Evolutionary conservation across 495 filamentous ascomycete genomes (phyloP).

Genomic region (Hyphodiscus hymeniophilus): DNA sequence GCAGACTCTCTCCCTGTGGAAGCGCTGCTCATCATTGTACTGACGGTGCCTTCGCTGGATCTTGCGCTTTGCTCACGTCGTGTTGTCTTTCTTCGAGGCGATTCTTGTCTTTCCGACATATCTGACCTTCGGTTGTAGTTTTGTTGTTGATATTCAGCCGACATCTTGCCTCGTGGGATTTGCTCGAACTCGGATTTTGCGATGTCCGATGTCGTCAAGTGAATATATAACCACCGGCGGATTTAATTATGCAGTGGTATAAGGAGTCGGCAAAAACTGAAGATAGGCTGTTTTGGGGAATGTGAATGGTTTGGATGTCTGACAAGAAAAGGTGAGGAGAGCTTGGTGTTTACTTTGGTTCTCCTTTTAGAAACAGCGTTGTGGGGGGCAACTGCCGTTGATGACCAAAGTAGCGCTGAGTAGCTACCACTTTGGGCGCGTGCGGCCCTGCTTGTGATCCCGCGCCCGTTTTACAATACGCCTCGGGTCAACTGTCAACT

Average conservation of each 20-base stretch:
- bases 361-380: too few relatives aligned
- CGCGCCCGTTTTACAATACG: too few relatives aligned
- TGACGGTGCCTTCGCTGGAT: conserved; percentile 35
- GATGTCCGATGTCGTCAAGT: background rate
- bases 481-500: too few relatives aligned
- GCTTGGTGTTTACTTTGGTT: too few relatives aligned
- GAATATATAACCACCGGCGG: background rate
- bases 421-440: too few relatives aligned
- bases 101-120: conserved; percentile 35
- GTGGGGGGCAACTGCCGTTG: background rate
- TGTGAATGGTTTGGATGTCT: conserved; percentile 2
- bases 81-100: conserved; percentile 41
- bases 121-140: conserved; percentile 41
- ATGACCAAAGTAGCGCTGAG: background rate
- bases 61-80: conserved; percentile 23
- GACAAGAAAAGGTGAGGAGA: background rate
- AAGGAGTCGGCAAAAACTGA: too few relatives aligned
- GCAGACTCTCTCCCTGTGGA: conserved; percentile 65
- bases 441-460: too few relatives aligned
- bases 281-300: background rate
- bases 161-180: conserved; percentile 30
- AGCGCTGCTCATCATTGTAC: conserved; percentile 60
- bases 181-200: background rate
- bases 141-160: conserved; percentile 40
- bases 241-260: background rate